Conservation (phyloP, 164 flowering plant species). For the Umbellularia californica region DNA sequence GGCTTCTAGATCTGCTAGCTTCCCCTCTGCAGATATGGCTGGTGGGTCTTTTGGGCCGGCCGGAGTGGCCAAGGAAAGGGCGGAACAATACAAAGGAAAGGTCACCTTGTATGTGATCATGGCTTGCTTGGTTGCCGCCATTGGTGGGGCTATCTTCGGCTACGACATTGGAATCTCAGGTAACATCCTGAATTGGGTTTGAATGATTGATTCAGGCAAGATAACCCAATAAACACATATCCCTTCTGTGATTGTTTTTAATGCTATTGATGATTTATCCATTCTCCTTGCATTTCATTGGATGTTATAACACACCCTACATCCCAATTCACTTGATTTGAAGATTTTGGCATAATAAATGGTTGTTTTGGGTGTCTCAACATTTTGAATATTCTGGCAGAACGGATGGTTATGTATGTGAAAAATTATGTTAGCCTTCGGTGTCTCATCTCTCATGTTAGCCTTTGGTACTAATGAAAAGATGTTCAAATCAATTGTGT, state of each 20-base stretch:
- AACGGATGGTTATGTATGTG: too few relatives aligned
- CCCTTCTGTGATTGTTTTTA: too few relatives aligned
- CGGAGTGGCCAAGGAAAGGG: constrained; percentile 40
- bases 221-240: background rate
- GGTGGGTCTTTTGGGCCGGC: constrained; percentile 33
- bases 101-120: constrained; percentile 31
- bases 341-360: too few relatives aligned
- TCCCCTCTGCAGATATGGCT: constrained; percentile 20
- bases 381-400: too few relatives aligned
- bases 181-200: constrained; percentile 1
- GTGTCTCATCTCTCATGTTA: background rate
- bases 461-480: background rate
- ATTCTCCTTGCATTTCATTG: background rate
- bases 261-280: background rate
- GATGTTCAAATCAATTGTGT: background rate
- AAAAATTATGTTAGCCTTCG: background rate
- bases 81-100: constrained; percentile 28
- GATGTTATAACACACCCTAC: too few relatives aligned
- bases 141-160: constrained; percentile 37
- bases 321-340: too few relatives aligned
- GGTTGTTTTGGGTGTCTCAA: too few relatives aligned
- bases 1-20: background rate
- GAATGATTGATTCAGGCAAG: background rate
- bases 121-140: constrained; percentile 30
- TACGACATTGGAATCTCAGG: constrained; percentile 44